phyloP scores from a whole-genome alignment of 139 green algal genomes.

The Zygnema circumcarinatum region DNA sequence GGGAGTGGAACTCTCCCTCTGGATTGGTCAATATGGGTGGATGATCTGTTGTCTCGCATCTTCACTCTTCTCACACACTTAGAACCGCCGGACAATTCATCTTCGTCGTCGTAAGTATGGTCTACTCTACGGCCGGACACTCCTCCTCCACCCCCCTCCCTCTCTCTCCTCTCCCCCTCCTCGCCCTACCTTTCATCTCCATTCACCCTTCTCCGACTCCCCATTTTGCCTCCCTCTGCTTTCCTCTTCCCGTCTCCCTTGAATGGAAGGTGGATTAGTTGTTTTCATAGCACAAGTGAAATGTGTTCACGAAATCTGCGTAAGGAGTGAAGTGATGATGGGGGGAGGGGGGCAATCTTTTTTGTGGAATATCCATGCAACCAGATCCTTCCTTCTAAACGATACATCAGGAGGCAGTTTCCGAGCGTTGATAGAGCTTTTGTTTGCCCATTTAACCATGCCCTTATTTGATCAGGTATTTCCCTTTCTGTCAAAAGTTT shows the following conservation, averaged over 20 bases:
- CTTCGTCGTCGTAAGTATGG: not conserved
- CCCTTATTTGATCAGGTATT: slow-evolving; percentile 39
- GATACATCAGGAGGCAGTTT: slow-evolving; percentile 67
- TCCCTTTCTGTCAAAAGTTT: too few relatives aligned
- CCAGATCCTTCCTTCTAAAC: slow-evolving; percentile 69
- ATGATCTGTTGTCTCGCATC: slow-evolving; percentile 76
- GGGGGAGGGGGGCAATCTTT: too few relatives aligned
- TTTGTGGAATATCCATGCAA: too few relatives aligned
- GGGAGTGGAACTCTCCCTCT: slow-evolving; percentile 37
- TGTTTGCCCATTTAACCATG: slow-evolving; percentile 72
- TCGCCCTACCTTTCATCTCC: not conserved
- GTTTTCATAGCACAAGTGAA: too few relatives aligned
- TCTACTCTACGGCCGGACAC: not conserved
- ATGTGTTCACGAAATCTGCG: too few relatives aligned
- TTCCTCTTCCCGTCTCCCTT: too few relatives aligned
- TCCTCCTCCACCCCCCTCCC: too few relatives aligned
- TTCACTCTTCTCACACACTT: slow-evolving; percentile 79
- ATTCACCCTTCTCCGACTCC: not conserved
- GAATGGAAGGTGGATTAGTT: too few relatives aligned
- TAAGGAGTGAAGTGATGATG: too few relatives aligned
- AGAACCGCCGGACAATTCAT: slow-evolving; percentile 64
- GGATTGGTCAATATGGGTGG: slow-evolving; percentile 75
- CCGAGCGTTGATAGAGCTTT: slow-evolving; percentile 71
- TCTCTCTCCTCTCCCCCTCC: not conserved
- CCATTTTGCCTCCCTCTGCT: not conserved